Percentiles rank a stretch among this genome's conserved stretches.
These are phyloP conservation scores for Didymella arachidicola DNA, from an alignment of 2,329 filamentous ascomycete species.

Conservation along the genomic window DNA sequence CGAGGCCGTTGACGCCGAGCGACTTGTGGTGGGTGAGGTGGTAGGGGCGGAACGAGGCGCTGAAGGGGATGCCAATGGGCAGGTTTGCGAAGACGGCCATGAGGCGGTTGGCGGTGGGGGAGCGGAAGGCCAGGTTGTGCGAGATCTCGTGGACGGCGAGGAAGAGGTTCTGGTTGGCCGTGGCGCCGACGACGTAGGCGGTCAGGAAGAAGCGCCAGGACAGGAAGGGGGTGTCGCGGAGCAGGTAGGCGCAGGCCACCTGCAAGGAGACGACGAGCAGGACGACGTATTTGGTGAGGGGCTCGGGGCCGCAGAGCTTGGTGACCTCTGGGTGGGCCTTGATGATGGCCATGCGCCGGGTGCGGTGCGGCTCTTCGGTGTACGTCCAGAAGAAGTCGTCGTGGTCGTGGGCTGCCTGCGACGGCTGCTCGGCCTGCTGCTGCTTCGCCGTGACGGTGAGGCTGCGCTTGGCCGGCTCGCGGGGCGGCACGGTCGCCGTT, in stretches of 20 bases:
- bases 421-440: slow-evolving; percentile 20
- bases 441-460: slow-evolving; percentile 35
- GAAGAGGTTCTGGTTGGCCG: slow-evolving; percentile 97
- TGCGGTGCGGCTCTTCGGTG: slow-evolving; percentile 95
- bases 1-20: slow-evolving; percentile 92
- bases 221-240: slow-evolving; percentile 79
- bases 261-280: slow-evolving; percentile 83
- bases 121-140: slow-evolving; percentile 93
- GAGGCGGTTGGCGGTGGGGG: slow-evolving; percentile 78
- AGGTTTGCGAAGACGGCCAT: slow-evolving; percentile 94
- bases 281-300: slow-evolving; percentile 93
- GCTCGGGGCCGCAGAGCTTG: slow-evolving; percentile 95
- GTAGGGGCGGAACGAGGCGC: slow-evolving; percentile 95
- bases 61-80: slow-evolving; percentile 94
- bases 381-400: slow-evolving; percentile 97
- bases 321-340: slow-evolving; percentile 98
- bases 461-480: slow-evolving; percentile 33
- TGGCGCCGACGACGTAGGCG: slow-evolving; percentile 91
- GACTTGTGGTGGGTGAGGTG: slow-evolving; percentile 99
- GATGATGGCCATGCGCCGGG: slow-evolving; percentile 90
- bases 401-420: slow-evolving; percentile 36
- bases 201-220: slow-evolving; percentile 86
- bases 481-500: slow-evolving; percentile 42
- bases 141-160: slow-evolving; percentile 98
- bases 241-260: slow-evolving; percentile 75